Evolutionary conservation across 164 flowering plant genomes (phyloP).

Genomic region (Piper betle): DNA sequence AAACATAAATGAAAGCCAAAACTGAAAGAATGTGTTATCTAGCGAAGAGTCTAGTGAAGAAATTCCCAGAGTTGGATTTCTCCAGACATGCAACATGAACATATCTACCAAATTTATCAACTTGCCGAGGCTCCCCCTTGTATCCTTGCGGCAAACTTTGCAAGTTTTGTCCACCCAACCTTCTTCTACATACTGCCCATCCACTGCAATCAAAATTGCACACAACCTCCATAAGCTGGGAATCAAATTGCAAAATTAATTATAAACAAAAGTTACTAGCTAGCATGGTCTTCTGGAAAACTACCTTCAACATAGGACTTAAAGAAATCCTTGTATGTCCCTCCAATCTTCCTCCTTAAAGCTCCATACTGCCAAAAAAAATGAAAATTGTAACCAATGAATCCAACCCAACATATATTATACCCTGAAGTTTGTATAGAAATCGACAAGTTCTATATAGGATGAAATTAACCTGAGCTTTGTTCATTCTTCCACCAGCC

Average conservation of each 20-base stretch:
- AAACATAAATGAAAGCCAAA: not conserved
- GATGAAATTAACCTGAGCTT: slow-evolving; percentile 46
- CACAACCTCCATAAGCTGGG: not conserved
- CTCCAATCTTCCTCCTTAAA: slow-evolving; percentile 89
- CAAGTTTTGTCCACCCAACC: slow-evolving; percentile 98
- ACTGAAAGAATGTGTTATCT: slow-evolving; percentile 9
- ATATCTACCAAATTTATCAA: slow-evolving; percentile 56
- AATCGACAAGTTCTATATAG: no score
- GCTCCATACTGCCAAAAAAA: slow-evolving; percentile 66
- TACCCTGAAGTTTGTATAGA: no score
- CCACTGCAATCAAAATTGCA: slow-evolving; percentile 31
- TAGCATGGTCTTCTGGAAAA: not conserved
- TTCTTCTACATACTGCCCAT: slow-evolving; percentile 84
- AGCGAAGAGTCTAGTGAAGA: slow-evolving; percentile 71
- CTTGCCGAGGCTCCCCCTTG: slow-evolving; percentile 47
- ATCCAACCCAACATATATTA: no score
- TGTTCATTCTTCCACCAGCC: slow-evolving; percentile 61
- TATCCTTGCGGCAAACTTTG: slow-evolving; percentile 86
- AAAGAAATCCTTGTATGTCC: slow-evolving; percentile 94
- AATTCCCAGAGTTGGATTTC: slow-evolving; percentile 62
- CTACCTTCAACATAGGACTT: slow-evolving; percentile 90
- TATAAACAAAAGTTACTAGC: not conserved
- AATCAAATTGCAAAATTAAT: not conserved
- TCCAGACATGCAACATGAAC: slow-evolving; percentile 69
- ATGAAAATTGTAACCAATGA: not conserved